Percentiles rank a stretch among this genome's conserved stretches.
Conservation (phyloP, 768 basidiomycete species). For the Neoboletus magnificus region DNA sequence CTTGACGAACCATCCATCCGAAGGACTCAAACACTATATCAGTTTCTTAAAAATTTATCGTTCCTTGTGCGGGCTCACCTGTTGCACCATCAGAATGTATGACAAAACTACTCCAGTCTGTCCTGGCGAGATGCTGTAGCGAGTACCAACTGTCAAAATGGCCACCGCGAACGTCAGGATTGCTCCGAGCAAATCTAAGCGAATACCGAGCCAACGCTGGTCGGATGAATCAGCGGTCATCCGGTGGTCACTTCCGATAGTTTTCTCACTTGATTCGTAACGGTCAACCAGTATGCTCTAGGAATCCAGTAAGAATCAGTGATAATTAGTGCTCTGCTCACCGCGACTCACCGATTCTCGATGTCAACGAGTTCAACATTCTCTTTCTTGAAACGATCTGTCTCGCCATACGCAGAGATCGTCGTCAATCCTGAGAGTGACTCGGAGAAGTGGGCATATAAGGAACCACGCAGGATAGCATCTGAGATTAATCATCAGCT, state of each 20-base stretch:
- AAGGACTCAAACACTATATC: constrained; percentile 43
- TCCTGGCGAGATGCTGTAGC: constrained; percentile 73
- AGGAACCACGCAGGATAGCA: constrained; percentile 76
- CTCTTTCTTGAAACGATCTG: constrained; percentile 67
- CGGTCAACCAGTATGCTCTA: constrained; percentile 82
- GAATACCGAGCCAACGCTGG: constrained; percentile 82
- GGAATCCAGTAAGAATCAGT: not conserved
- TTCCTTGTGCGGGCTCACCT: constrained; percentile 38
- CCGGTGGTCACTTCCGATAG: not conserved
- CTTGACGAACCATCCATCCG: constrained; percentile 73
- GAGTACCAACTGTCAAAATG: constrained; percentile 70
- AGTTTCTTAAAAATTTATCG: not conserved
- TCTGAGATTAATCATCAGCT: constrained; percentile 39
- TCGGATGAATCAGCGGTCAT: not conserved
- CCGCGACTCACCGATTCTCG: constrained; percentile 65
- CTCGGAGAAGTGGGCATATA: constrained; percentile 94
- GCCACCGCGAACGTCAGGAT: constrained; percentile 74
- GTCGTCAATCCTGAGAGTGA: constrained; percentile 83
- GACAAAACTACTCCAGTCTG: constrained; percentile 76
- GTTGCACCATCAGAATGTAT: constrained; percentile 78
- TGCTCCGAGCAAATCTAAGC: constrained; percentile 81
- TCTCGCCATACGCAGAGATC: constrained; percentile 84
- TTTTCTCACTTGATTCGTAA: constrained; percentile 65
- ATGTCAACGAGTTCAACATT: constrained; percentile 76
- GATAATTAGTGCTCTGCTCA: not conserved